These are phyloP conservation scores for Rhynchosporium secalis DNA, from an alignment of 2,329 filamentous ascomycete genomes.

Conservation along the genomic window DNA sequence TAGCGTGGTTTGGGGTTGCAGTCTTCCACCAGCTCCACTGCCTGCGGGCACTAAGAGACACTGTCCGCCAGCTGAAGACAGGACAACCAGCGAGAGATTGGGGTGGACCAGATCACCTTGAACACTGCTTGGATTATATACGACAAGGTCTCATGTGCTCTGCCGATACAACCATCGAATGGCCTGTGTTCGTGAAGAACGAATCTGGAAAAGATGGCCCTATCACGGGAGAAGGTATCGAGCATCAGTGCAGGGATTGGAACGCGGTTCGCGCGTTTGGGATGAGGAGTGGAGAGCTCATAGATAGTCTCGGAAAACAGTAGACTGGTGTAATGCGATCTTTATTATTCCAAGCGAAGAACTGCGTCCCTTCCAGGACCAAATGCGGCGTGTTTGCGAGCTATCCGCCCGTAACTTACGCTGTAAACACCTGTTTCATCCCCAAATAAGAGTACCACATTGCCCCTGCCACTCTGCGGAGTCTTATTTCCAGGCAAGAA, in stretches of 20 bases:
- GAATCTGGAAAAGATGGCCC: not conserved
- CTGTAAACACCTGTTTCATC: too few species aligned
- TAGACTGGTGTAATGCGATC: not conserved
- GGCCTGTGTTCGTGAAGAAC: slow-evolving; percentile 6
- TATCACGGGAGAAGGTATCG: slow-evolving; percentile 8
- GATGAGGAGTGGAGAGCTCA: not conserved
- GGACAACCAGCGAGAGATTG: slow-evolving; percentile 4
- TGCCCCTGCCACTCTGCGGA: too few species aligned
- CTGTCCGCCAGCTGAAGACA: slow-evolving; percentile 1
- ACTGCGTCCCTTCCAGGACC: too few species aligned
- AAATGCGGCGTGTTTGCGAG: too few species aligned
- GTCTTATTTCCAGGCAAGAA: too few species aligned
- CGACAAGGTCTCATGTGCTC: slow-evolving; percentile 13
- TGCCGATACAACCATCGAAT: slow-evolving; percentile 10
- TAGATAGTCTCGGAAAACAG: not conserved
- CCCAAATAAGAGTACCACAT: too few species aligned
- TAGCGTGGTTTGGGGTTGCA: slow-evolving; percentile 11
- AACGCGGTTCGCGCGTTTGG: slow-evolving; percentile 9
- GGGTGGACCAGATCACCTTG: slow-evolving; percentile 8
- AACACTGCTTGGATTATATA: slow-evolving; percentile 15
- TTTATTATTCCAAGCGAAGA: not conserved
- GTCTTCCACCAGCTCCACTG: slow-evolving; percentile 15
- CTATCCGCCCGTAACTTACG: too few species aligned
- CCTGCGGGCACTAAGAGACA: slow-evolving; percentile 4
- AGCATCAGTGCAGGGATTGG: slow-evolving; percentile 11